Percentiles rank a stretch among this genome's conserved stretches.
These are phyloP conservation scores for Scenedesmus sp. DNA, from an alignment of 163 green algal species.

Conservation along the genomic window DNA sequence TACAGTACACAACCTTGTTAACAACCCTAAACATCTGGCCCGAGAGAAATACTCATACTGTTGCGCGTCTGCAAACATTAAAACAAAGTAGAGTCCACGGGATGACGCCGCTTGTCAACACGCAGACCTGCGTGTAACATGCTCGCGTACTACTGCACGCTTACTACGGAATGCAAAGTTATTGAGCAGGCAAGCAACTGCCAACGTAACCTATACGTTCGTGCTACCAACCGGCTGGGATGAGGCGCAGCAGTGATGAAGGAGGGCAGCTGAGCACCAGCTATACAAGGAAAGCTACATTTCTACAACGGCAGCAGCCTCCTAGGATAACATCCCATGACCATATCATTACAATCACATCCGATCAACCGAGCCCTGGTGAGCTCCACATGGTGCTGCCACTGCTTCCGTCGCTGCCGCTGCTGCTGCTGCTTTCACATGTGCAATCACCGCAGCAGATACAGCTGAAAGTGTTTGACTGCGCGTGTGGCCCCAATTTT, in stretches of 20 bases:
- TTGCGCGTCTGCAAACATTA: no score
- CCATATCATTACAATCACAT: not conserved
- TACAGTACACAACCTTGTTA: not conserved
- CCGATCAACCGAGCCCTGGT: slow-evolving; percentile 3
- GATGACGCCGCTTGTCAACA: not conserved
- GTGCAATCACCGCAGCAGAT: not conserved
- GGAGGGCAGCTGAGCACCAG: not conserved
- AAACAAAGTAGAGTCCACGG: no score
- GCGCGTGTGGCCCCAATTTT: not conserved
- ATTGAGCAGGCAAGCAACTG: not conserved
- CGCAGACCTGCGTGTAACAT: not conserved
- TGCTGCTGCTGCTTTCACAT: not conserved
- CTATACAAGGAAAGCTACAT: not conserved
- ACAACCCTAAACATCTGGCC: not conserved
- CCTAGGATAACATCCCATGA: not conserved
- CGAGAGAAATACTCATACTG: no score
- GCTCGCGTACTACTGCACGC: not conserved
- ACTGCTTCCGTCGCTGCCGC: no score
- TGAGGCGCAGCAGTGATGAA: slow-evolving; percentile 5
- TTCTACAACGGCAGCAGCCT: not conserved
- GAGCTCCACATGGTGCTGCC: not conserved
- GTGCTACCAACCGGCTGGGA: not conserved
- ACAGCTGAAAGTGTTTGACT: not conserved
- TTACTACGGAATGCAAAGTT: not conserved
- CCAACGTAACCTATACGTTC: not conserved